Conservation (phyloP, 169 alveolate species). For the Perkinsus marinus region DNA sequence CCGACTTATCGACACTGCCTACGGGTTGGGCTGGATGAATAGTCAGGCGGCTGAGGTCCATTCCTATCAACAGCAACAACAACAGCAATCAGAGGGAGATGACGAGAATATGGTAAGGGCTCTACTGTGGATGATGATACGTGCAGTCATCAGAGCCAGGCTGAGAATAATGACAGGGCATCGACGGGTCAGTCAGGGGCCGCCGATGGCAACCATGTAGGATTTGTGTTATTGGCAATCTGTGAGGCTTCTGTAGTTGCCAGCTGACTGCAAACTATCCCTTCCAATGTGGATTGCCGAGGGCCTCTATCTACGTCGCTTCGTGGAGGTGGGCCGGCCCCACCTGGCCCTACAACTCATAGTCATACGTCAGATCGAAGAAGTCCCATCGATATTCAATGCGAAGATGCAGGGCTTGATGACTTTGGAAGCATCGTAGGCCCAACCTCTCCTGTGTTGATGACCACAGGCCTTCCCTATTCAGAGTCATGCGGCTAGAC, state of each 20-base stretch:
- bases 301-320: neutral
- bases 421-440: neutral
- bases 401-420: neutral
- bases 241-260: neutral
- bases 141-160: too few species aligned
- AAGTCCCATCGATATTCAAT: neutral
- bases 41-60: neutral
- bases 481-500: neutral
- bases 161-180: too few species aligned
- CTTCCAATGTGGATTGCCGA: neutral
- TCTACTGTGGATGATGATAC: too few species aligned
- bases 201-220: neutral
- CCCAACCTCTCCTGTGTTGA: neutral
- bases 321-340: neutral
- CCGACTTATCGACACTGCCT: neutral
- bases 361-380: neutral
- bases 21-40: neutral
- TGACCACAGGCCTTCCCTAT: neutral
- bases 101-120: neutral
- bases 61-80: neutral
- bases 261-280: neutral
- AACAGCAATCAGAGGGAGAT: neutral
- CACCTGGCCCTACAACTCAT: too few species aligned
- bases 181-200: neutral
- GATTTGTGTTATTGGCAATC: neutral